phyloP scores from a whole-genome alignment of 495 filamentous ascomycete genomes.

The Trypethelium eluteriae region DNA sequence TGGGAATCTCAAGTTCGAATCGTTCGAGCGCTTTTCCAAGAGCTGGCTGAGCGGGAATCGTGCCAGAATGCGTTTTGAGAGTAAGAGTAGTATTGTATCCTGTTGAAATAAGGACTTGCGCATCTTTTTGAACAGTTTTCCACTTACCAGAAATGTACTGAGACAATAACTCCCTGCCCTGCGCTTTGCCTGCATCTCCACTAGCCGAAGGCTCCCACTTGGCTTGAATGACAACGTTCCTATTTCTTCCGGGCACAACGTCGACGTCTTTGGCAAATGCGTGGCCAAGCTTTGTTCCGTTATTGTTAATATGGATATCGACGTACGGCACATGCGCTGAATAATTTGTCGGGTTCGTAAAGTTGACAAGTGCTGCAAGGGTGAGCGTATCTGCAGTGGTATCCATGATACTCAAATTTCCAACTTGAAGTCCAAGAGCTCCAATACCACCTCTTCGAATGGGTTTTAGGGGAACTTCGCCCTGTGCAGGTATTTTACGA shows the following conservation, averaged over 20 bases:
- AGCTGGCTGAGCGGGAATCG: slow-evolving; percentile 63
- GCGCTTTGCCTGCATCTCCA: slow-evolving; percentile 49
- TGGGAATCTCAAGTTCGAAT: slow-evolving; percentile 58
- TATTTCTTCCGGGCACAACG: slow-evolving; percentile 62
- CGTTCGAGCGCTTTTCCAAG: slow-evolving; percentile 65
- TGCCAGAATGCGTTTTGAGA: slow-evolving; percentile 56
- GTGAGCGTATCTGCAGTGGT: slow-evolving; percentile 62
- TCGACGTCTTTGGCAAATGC: slow-evolving; percentile 53
- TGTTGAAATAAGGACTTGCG: slow-evolving; percentile 4
- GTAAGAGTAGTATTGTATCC: slow-evolving; percentile 71
- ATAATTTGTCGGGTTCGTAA: slow-evolving; percentile 86
- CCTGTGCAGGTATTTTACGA: slow-evolving; percentile 75
- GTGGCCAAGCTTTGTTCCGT: slow-evolving; percentile 67
- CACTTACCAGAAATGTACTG: slow-evolving; percentile 73
- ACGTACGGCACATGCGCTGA: slow-evolving; percentile 69
- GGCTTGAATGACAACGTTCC: slow-evolving; percentile 58
- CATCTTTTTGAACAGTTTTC: neutral
- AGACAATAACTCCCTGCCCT: slow-evolving; percentile 67
- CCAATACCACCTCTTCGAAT: slow-evolving; percentile 12
- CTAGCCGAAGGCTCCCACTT: slow-evolving; percentile 63
- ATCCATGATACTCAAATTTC: slow-evolving; percentile 54
- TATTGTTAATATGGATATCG: slow-evolving; percentile 65
- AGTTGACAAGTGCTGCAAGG: slow-evolving; percentile 60
- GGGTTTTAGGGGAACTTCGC: slow-evolving; percentile 83
- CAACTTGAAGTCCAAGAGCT: slow-evolving; percentile 1